phyloP scores from a whole-genome alignment of 2,329 filamentous ascomycete genomes.

The Talaromyces sp. region DNA sequence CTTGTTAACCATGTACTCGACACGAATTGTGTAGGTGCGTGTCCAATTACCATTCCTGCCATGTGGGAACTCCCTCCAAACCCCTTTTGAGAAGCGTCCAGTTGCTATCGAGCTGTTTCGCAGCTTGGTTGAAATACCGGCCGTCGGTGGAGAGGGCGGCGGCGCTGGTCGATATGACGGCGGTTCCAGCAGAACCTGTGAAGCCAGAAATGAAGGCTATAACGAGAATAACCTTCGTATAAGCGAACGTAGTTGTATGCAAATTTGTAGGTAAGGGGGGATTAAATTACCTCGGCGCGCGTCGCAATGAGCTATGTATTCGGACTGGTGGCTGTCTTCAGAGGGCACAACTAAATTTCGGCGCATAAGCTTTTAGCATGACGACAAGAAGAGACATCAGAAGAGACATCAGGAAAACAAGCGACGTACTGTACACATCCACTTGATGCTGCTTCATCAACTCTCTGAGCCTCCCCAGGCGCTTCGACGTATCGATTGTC shows the following conservation, averaged over 20 bases:
- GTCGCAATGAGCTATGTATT: conserved; percentile 97
- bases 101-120: conserved; percentile 82
- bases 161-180: conserved; percentile 77
- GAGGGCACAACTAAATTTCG: conserved; percentile 72
- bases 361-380: conserved; percentile 7
- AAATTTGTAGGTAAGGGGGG: neutral
- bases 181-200: conserved; percentile 88
- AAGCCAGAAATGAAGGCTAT: conserved; percentile 85
- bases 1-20: neutral
- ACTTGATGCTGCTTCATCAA: conserved; percentile 84
- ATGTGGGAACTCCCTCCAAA: conserved; percentile 87
- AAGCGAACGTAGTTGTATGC: neutral
- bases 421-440: conserved; percentile 75
- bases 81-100: conserved; percentile 92
- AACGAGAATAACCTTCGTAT: conserved; percentile 12
- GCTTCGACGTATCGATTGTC: conserved; percentile 69
- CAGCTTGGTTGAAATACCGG: conserved; percentile 95
- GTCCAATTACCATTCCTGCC: conserved; percentile 77
- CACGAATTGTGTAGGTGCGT: neutral
- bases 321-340: conserved; percentile 94
- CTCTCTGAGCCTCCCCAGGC: conserved; percentile 68
- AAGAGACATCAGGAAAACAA: neutral
- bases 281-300: conserved; percentile 61
- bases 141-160: conserved; percentile 91
- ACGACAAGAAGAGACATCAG: neutral